Conservation (phyloP, 2,329 filamentous ascomycete genomes). For the Neodidymelliopsis sp. region DNA sequence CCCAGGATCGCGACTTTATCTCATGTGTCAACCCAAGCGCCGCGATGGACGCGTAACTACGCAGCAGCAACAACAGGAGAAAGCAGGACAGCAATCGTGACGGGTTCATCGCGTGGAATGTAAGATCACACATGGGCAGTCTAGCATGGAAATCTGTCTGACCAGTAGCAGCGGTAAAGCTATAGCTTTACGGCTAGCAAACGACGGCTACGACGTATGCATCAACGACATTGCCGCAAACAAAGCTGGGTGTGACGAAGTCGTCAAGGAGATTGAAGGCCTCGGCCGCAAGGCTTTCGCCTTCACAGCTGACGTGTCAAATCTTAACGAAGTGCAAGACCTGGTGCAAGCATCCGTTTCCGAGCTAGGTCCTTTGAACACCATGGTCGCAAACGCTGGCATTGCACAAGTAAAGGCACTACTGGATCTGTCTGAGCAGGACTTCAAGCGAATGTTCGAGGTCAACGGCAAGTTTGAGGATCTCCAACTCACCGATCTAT, state of each 20-base stretch:
- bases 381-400: constrained; percentile 68
- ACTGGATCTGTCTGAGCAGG: constrained; percentile 64
- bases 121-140: constrained; percentile 22
- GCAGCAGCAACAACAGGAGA: constrained; percentile 28
- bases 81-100: constrained; percentile 48
- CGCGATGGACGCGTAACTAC: constrained; percentile 36
- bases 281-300: constrained; percentile 63
- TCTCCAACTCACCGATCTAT: no score
- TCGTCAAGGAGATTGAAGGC: constrained; percentile 60
- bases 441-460: constrained; percentile 66
- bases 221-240: constrained; percentile 69
- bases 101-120: constrained; percentile 50
- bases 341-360: constrained; percentile 62
- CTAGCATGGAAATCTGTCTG: neutral
- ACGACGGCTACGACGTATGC: constrained; percentile 71
- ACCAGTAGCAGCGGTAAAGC: constrained; percentile 61
- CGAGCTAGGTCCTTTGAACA: constrained; percentile 61
- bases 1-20: constrained; percentile 20
- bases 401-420: constrained; percentile 65
- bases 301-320: constrained; percentile 68
- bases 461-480: constrained; percentile 57
- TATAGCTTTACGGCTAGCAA: constrained; percentile 68
- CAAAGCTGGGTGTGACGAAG: constrained; percentile 59
- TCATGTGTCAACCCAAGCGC: constrained; percentile 22
- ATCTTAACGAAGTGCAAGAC: constrained; percentile 58